phyloP scores from a whole-genome alignment of 2,329 filamentous ascomycete genomes.

The Aspergillus sp. region DNA sequence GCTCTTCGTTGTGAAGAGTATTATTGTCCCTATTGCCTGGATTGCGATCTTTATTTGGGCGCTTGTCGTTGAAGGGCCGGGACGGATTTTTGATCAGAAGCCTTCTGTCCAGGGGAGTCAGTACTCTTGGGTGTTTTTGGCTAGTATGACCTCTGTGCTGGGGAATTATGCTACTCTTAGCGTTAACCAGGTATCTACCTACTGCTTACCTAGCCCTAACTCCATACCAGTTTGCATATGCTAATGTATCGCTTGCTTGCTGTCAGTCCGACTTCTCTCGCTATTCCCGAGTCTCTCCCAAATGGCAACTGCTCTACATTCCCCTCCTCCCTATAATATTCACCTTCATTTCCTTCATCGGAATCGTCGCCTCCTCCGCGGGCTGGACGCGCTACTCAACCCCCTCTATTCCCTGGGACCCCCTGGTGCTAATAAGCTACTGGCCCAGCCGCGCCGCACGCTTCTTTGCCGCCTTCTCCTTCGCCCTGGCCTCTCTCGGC shows the following conservation, averaged over 20 bases:
- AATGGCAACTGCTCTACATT: slow-evolving; percentile 53
- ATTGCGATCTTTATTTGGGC: slow-evolving; percentile 65
- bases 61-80: slow-evolving; percentile 55
- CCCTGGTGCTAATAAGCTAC: slow-evolving; percentile 39
- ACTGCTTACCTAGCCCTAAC: neutral
- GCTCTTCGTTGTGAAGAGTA: slow-evolving; percentile 38
- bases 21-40: slow-evolving; percentile 58
- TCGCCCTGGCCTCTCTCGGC: slow-evolving; percentile 56
- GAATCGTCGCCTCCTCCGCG: slow-evolving; percentile 41
- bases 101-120: slow-evolving; percentile 48
- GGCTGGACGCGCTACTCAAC: slow-evolving; percentile 37
- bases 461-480: slow-evolving; percentile 55
- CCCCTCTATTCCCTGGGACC: slow-evolving; percentile 45
- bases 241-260: neutral
- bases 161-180: slow-evolving; percentile 53
- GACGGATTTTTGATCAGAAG: slow-evolving; percentile 48
- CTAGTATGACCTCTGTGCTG: slow-evolving; percentile 50
- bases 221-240: neutral
- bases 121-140: slow-evolving; percentile 57
- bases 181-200: slow-evolving; percentile 45
- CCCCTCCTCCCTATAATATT: slow-evolving; percentile 54
- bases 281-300: slow-evolving; percentile 49
- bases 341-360: slow-evolving; percentile 54
- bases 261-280: slow-evolving; percentile 56
- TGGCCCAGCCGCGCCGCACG: slow-evolving; percentile 42